Conservation (phyloP, 192 early-diverging fungal genomes). For the Coemansia sp. region DNA sequence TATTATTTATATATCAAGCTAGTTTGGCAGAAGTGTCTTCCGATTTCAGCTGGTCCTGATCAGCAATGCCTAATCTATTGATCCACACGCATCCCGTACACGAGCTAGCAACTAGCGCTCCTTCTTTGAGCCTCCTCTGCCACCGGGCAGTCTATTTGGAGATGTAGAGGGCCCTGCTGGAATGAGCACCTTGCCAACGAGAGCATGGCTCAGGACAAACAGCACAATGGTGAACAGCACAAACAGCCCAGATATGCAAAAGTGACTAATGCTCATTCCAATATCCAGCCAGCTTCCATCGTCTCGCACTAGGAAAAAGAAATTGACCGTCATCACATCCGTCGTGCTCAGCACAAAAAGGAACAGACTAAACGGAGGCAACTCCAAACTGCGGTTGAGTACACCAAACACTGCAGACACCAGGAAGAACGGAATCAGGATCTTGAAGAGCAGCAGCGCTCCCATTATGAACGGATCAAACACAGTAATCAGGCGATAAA, state of each 20-base stretch:
- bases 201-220: slow-evolving; percentile 70
- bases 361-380: slow-evolving; percentile 86
- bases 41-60: no score
- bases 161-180: no score
- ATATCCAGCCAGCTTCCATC: slow-evolving; percentile 95
- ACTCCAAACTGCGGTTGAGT: slow-evolving; percentile 65
- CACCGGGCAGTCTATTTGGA: background rate
- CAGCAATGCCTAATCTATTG: no score
- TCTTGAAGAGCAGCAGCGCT: slow-evolving; percentile 78
- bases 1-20: no score
- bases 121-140: slow-evolving; percentile 17
- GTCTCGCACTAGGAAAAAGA: slow-evolving; percentile 92
- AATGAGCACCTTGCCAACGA: slow-evolving; percentile 51
- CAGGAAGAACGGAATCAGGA: slow-evolving; percentile 93
- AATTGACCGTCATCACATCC: slow-evolving; percentile 93
- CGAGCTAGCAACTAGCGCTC: no score
- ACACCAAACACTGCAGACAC: slow-evolving; percentile 81
- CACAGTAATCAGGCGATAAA: slow-evolving; percentile 85
- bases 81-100: no score
- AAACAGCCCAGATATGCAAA: slow-evolving; percentile 89
- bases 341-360: slow-evolving; percentile 81
- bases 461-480: slow-evolving; percentile 92
- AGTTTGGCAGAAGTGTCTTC: no score
- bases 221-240: slow-evolving; percentile 87
- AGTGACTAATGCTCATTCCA: slow-evolving; percentile 93